phyloP scores from a whole-genome alignment of 2,329 filamentous ascomycete genomes.

The Ascochyta koolunga region DNA sequence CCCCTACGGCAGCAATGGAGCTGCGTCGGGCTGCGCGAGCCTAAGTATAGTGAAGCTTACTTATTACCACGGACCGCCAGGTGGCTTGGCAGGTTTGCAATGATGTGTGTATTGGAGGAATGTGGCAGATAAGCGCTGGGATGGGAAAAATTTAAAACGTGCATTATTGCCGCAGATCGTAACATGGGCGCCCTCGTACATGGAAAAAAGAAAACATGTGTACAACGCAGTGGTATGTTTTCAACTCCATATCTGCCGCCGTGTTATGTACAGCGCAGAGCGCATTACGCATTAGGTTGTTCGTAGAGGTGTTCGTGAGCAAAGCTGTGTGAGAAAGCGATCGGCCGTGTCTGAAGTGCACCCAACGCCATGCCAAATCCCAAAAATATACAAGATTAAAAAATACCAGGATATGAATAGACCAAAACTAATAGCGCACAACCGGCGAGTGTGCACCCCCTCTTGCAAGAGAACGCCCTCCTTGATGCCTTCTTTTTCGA shows the following conservation, averaged over 20 bases:
- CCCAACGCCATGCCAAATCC: slow-evolving; percentile 10
- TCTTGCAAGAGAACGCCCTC: slow-evolving; percentile 47
- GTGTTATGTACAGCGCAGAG: slow-evolving; percentile 11
- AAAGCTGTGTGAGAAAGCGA: background rate
- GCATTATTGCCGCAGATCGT: background rate
- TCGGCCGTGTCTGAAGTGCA: slow-evolving; percentile 8
- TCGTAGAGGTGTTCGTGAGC: background rate
- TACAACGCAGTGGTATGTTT: background rate
- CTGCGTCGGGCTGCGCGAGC: background rate
- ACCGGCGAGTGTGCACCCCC: slow-evolving; percentile 37
- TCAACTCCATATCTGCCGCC: background rate
- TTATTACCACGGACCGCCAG: background rate
- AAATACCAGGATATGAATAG: background rate
- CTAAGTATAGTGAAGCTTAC: slow-evolving; percentile 4
- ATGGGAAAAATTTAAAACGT: background rate
- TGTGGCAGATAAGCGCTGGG: background rate
- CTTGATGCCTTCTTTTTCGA: slow-evolving; percentile 50
- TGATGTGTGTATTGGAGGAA: background rate
- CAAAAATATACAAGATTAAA: slow-evolving; percentile 1
- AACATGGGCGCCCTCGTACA: background rate
- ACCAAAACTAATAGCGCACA: slow-evolving; percentile 38
- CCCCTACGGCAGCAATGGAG: slow-evolving; percentile 8
- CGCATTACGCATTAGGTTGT: slow-evolving; percentile 28
- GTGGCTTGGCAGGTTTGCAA: background rate
- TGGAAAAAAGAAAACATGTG: background rate